A percentile compares a stretch with the other conserved stretches of the same genome.
Evolutionary conservation across 257 asterid genomes (phyloP).

Genomic region (Lycium barbarum): DNA sequence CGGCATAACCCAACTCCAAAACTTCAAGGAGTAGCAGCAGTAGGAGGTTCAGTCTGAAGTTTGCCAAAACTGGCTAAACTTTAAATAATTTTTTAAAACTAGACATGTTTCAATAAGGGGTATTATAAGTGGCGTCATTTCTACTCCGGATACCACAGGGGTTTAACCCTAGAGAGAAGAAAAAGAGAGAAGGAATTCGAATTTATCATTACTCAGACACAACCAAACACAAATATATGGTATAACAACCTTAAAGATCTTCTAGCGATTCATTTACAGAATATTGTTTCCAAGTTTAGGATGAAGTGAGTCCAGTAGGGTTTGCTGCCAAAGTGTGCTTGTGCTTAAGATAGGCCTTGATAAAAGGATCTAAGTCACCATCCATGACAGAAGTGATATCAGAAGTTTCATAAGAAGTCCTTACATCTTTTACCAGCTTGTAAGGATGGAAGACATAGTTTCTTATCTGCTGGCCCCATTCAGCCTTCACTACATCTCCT

Average conservation of each 20-base stretch:
- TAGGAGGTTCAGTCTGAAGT: no score
- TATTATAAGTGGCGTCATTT: not conserved
- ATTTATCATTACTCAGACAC: not conserved
- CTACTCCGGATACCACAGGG: not conserved
- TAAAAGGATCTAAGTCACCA: slow-evolving; percentile 91
- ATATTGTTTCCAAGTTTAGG: not conserved
- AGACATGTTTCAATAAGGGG: not conserved
- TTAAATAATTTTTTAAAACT: no score
- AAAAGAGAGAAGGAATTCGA: not conserved
- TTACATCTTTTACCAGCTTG: slow-evolving; percentile 90
- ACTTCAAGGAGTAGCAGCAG: no score
- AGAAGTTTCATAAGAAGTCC: slow-evolving; percentile 82
- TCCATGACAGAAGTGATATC: slow-evolving; percentile 92
- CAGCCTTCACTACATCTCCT: slow-evolving; percentile 93
- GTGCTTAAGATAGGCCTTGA: slow-evolving; percentile 81
- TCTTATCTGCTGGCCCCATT: slow-evolving; percentile 98
- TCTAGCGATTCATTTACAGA: not conserved
- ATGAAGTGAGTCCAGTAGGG: slow-evolving; percentile 38
- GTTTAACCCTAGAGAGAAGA: not conserved
- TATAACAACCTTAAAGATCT: not conserved
- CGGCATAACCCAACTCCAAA: no score
- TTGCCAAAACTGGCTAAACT: no score
- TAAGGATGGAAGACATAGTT: slow-evolving; percentile 96
- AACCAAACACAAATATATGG: not conserved
- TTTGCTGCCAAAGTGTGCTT: slow-evolving; percentile 65